Evolutionary conservation across 208 protist species (phyloP).

Genomic region (Trypanosoma mega): DNA sequence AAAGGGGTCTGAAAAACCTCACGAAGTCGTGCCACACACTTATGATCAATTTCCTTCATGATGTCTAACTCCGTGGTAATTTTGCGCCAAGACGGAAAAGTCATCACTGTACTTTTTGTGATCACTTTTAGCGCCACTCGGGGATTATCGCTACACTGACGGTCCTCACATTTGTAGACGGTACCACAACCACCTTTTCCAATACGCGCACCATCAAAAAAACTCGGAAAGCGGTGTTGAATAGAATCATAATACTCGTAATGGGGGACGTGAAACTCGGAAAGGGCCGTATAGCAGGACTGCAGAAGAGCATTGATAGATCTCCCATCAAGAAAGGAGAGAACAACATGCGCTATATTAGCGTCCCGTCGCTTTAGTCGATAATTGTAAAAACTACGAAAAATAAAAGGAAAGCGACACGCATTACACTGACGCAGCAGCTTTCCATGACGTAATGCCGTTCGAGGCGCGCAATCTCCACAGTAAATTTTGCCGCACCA

Average conservation of each 20-base stretch:
- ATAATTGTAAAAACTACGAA: conserved; percentile 43
- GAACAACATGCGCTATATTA: conserved; percentile 38
- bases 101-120: conserved; percentile 34
- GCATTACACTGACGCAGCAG: conserved; percentile 48
- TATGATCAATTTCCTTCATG: conserved; percentile 43
- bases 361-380: conserved; percentile 30
- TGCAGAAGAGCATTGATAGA: conserved; percentile 58
- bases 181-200: conserved; percentile 63
- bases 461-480: conserved; percentile 50
- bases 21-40: conserved; percentile 47
- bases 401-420: conserved; percentile 61
- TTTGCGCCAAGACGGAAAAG: conserved; percentile 41
- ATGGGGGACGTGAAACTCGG: conserved; percentile 45
- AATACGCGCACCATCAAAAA: conserved; percentile 60
- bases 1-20: conserved; percentile 74
- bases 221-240: conserved; percentile 62
- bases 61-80: conserved; percentile 57
- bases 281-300: conserved; percentile 50
- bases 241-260: conserved; percentile 46
- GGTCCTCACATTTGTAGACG: conserved; percentile 80
- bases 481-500: conserved; percentile 84
- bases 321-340: conserved; percentile 46
- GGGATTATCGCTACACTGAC: conserved; percentile 19
- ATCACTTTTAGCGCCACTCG: conserved; percentile 69
- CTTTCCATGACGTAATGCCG: conserved; percentile 7